Evolutionary conservation across 1,139 yeast genomes (phyloP).

Genomic region (Yamadazyma dendronema): DNA sequence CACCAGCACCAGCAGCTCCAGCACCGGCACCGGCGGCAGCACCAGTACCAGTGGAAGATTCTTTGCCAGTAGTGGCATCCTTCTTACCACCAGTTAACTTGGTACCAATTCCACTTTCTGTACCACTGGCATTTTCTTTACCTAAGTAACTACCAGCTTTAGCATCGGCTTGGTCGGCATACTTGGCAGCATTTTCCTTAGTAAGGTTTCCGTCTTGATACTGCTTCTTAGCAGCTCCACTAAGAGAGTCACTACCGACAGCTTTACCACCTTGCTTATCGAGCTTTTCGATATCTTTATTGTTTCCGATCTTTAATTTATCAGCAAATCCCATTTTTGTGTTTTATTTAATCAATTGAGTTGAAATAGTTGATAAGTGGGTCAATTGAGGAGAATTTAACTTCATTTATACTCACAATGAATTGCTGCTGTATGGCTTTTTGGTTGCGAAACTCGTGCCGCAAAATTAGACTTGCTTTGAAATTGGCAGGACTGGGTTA

Average conservation of each 20-base stretch:
- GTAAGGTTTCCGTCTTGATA: conserved; percentile 30
- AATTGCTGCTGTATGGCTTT: background rate
- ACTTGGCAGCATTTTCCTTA: conserved; percentile 27
- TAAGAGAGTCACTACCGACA: conserved; percentile 21
- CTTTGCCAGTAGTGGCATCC: conserved; percentile 10
- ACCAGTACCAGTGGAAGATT: conserved; percentile 9
- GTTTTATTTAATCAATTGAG: background rate
- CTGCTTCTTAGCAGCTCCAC: conserved; percentile 24
- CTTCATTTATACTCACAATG: background rate
- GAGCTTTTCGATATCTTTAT: conserved; percentile 29
- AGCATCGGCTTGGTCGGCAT: conserved; percentile 27
- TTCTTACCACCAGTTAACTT: conserved; percentile 19
- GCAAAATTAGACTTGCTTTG: conserved; percentile 5
- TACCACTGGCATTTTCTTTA: conserved; percentile 29
- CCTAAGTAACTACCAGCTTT: conserved; percentile 29
- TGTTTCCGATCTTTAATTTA: conserved; percentile 28
- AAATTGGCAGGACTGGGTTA: conserved; percentile 1
- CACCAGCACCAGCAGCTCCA: conserved; percentile 3
- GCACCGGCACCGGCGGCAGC: conserved; percentile 13
- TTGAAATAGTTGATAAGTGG: background rate
- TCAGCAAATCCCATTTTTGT: conserved; percentile 36
- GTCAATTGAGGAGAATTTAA: background rate
- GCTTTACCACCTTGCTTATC: conserved; percentile 34
- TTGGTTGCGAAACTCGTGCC: conserved; percentile 11
- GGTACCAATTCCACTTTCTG: conserved; percentile 30